Percentiles rank a stretch among this genome's conserved stretches.
Conservation (phyloP, 2,329 filamentous ascomycete genomes). For the Ophiobolus disseminans region DNA sequence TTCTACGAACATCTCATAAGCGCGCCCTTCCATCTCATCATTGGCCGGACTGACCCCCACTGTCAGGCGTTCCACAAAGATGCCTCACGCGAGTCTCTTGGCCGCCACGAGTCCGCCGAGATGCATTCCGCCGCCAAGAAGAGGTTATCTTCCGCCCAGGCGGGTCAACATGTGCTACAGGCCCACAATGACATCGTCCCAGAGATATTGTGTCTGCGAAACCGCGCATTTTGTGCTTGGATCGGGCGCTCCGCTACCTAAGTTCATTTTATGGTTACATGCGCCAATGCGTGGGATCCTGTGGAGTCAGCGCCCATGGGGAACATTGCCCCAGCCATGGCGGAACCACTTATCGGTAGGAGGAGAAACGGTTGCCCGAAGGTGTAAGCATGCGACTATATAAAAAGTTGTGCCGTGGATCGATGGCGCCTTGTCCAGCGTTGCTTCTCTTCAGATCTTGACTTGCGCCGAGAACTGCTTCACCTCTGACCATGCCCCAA, state of each 20-base stretch:
- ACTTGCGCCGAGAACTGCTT: neutral
- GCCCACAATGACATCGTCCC: conserved; percentile 40
- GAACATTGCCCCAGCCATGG: conserved; percentile 12
- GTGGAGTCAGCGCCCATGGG: conserved; percentile 21
- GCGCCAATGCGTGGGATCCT: conserved; percentile 27
- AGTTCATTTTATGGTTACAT: conserved; percentile 31
- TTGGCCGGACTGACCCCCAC: conserved; percentile 5
- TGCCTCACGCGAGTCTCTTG: conserved; percentile 17
- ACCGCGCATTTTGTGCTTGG: conserved; percentile 14
- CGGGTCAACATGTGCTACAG: conserved; percentile 18
- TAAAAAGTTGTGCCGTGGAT: conserved; percentile 13
- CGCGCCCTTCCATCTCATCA: neutral
- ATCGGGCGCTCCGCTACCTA: conserved; percentile 14
- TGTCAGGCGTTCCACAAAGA: conserved; percentile 6
- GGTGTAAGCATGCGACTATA: conserved; percentile 14
- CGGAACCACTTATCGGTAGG: conserved; percentile 13
- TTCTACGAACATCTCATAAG: neutral
- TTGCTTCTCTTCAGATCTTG: conserved; percentile 8
- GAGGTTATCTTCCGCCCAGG: conserved; percentile 24
- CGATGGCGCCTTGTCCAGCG: neutral
- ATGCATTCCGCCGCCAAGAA: conserved; percentile 27
- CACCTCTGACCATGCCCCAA: conserved; percentile 23
- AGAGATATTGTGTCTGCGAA: conserved; percentile 17
- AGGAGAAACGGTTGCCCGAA: conserved; percentile 8
- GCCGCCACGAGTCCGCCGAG: conserved; percentile 11